Evolutionary conservation across 2,329 filamentous ascomycete genomes (phyloP).

Genomic region (Claviceps spartinae): DNA sequence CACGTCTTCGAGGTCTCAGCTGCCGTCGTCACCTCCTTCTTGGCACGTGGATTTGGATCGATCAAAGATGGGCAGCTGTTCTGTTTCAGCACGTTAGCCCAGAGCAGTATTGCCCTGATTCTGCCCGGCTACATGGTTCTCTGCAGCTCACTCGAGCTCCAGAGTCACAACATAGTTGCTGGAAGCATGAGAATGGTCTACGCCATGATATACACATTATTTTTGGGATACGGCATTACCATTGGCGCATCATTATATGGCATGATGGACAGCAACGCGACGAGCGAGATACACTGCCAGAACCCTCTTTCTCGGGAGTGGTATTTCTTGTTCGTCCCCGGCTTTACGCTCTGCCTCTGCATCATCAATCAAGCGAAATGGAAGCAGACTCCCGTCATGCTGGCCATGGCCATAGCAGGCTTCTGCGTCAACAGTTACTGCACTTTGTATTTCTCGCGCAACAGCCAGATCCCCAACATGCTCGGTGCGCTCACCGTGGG

Average conservation of each 20-base stretch:
- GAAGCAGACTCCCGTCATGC: slow-evolving; percentile 65
- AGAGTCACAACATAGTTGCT: slow-evolving; percentile 55
- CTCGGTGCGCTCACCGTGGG: slow-evolving; percentile 66
- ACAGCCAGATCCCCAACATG: slow-evolving; percentile 64
- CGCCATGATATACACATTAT: slow-evolving; percentile 61
- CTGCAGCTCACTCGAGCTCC: slow-evolving; percentile 47
- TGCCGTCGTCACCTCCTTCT: slow-evolving; percentile 52
- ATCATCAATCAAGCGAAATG: slow-evolving; percentile 73
- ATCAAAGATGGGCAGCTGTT: slow-evolving; percentile 45
- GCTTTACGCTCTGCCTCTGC: slow-evolving; percentile 61
- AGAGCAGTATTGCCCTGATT: slow-evolving; percentile 64
- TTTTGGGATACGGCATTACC: slow-evolving; percentile 61
- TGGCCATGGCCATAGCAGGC: slow-evolving; percentile 57
- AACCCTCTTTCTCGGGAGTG: slow-evolving; percentile 29
- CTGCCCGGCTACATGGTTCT: slow-evolving; percentile 44
- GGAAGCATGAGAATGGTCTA: slow-evolving; percentile 66
- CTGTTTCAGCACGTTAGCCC: slow-evolving; percentile 58
- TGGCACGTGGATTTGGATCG: slow-evolving; percentile 56
- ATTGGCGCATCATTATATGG: slow-evolving; percentile 55
- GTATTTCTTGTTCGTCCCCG: slow-evolving; percentile 60
- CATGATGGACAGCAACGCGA: slow-evolving; percentile 43
- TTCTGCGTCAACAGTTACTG: slow-evolving; percentile 67
- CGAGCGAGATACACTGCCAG: slow-evolving; percentile 28
- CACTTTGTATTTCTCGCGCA: slow-evolving; percentile 50
- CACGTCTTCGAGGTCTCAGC: slow-evolving; percentile 40